Percentiles rank a stretch among this genome's conserved stretches.
These are phyloP conservation scores for Claviceps sp. DNA, from an alignment of 2,329 filamentous ascomycete species.

Conservation along the genomic window DNA sequence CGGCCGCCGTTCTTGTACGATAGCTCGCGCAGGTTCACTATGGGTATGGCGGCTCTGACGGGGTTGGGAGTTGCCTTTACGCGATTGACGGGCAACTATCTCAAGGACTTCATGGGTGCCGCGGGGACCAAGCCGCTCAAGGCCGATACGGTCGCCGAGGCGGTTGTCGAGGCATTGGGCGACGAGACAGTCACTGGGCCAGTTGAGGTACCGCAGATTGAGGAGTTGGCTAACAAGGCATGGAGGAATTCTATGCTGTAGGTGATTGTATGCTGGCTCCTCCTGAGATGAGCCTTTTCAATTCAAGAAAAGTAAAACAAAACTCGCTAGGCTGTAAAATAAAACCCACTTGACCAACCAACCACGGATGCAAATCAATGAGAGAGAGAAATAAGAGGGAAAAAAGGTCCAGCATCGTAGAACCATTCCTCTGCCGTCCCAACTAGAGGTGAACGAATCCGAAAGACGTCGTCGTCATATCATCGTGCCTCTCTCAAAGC, in stretches of 20 bases:
- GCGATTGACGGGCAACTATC: constrained; percentile 56
- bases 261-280: constrained; percentile 10
- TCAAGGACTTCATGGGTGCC: constrained; percentile 67
- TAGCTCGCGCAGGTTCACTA: constrained; percentile 61
- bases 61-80: constrained; percentile 68
- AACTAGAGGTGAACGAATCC: too few species aligned
- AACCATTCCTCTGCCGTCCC: too few species aligned
- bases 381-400: background rate
- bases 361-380: too few species aligned
- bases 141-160: constrained; percentile 76
- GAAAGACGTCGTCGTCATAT: constrained; percentile 39
- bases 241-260: constrained; percentile 89
- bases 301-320: background rate
- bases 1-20: constrained; percentile 87
- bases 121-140: constrained; percentile 77
- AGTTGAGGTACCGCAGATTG: constrained; percentile 67
- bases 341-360: background rate
- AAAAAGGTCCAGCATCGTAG: background rate
- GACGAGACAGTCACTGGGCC: constrained; percentile 61
- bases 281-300: background rate
- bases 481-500: constrained; percentile 93
- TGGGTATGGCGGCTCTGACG: constrained; percentile 70
- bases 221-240: constrained; percentile 62
- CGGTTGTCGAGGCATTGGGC: constrained; percentile 73
- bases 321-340: constrained; percentile 21